Base-by-base conservation (phyloP, 1,284 basidiomycete species). In the Fomitopsis palustris region DNA sequence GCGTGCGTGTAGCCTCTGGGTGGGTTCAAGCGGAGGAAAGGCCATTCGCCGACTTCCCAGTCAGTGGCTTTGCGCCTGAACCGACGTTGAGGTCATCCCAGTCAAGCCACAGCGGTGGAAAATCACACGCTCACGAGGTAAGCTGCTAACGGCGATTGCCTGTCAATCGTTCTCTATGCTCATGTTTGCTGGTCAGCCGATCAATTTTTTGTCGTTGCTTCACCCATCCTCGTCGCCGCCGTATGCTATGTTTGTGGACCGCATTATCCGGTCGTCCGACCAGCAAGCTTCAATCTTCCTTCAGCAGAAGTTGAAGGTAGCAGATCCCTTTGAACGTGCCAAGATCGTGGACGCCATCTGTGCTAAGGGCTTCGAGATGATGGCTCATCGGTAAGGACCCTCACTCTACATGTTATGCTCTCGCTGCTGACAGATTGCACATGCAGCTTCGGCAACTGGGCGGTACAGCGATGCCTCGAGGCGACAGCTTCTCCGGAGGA, bases 201-300 rank as follows among this genome's bases (percentile, higher is more conserved):
- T 93, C 75, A 93, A 93, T 72, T 93, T 92, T 70, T 78, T 93
- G 53, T 89, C 88, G 14, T 78, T 92, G 49, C 79, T 93, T 58
- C 90, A 92, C 66, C 90, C 90, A 0, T 89, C 89, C 0, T 90
- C 90, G 1, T 85, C 87, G 25, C 90, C 91, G 12, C 90, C 90
- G 1, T 93, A 93, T 66, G 82, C 82, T 59, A 77, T 89, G 56
- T 92, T 93, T 65, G 90, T 92, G 16, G 78, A 83, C 17, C 86
- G 91, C 27, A 92, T 93, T 67, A 90, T 92, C 78, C 91, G 89
- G 73, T 87, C 85, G 4, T 92, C 90, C 6, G 91, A 93, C 68
- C 90, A 93, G 67, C 90, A 93, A 67, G 90, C 90, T 12, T 91
- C 88, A n/a, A 92, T 93, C 52, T 93, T 93, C 68, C 76, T 92